Evolutionary conservation across 495 filamentous ascomycete genomes (phyloP).

Genomic region (Penicillium malachiteum): DNA sequence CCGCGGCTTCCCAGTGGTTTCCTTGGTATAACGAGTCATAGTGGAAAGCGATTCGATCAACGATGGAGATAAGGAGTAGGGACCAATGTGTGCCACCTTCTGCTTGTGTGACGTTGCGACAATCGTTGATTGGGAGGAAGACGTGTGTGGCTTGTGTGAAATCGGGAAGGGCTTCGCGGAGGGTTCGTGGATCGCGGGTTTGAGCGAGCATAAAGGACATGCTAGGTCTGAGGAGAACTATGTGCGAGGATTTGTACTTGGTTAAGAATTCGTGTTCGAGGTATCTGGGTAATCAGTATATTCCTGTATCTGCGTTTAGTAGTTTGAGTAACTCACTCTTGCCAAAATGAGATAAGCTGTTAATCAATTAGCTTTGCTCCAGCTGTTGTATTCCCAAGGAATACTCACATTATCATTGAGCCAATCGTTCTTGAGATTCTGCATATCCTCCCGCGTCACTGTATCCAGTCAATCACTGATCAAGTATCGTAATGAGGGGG

Average conservation of each 20-base stretch:
- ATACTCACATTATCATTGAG: conserved; percentile 89
- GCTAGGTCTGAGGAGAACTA: conserved; percentile 86
- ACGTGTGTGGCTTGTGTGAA: conserved; percentile 85
- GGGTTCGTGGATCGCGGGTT: conserved; percentile 69
- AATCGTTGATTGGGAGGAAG: conserved; percentile 96
- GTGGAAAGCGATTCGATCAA: conserved; percentile 92
- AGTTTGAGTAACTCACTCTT: conserved; percentile 71
- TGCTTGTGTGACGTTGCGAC: conserved; percentile 65
- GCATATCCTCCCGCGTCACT: conserved; percentile 85
- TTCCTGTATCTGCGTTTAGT: not conserved
- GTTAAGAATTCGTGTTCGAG: conserved; percentile 84
- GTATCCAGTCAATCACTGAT: conserved; percentile 14
- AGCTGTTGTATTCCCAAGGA: not conserved
- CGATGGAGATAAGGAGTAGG: conserved; percentile 80
- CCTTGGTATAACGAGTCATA: conserved; percentile 85
- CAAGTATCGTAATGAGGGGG: not conserved
- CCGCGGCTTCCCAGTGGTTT: conserved; percentile 70
- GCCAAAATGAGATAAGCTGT: conserved; percentile 87
- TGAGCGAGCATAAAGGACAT: conserved; percentile 94
- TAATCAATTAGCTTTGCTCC: conserved; percentile 15
- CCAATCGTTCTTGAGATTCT: conserved; percentile 89
- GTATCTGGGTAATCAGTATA: conserved; percentile 52
- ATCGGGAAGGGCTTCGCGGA: conserved; percentile 57
- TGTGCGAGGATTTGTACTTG: conserved; percentile 73
- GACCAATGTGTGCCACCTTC: conserved; percentile 97